Evolutionary conservation across 1,139 yeast species (phyloP), one percentile per base, ranked within the genome.

Genomic region (Meyerozyma sp.): DNA sequence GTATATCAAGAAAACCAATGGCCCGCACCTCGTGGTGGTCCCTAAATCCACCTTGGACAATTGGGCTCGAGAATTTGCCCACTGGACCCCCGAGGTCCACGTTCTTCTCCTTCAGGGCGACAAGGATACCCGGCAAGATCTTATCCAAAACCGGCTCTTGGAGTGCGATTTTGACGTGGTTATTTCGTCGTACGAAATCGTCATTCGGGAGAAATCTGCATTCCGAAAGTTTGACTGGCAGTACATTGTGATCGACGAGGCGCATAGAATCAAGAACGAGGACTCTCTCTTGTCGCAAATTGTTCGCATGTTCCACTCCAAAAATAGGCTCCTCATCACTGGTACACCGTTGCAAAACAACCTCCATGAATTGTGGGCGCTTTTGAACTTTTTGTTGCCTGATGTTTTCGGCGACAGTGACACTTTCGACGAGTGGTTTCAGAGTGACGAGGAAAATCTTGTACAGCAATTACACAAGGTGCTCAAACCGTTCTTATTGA

Each of bases 401-500:
- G 94, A 85, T 63, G 83, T 85, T 7, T 85, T 85, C 59, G 81
- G 87, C 3, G 91, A 84, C 55, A 76, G 84, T 11, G 87, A 75
- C 43, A 75, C 84, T 0, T 85, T 85, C 58, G 93, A 84, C 58
- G 82, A 76, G 46, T 85, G 91, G 93, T 84, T 84, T 55, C 66
- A 66, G 20, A 55, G 52, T 39, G 62, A 63, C 27, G 70, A 68
- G 29, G 77, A 77, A 51, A 72, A 73, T 21, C 84, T 91, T 4
- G 88, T 93, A 18, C 81, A 82, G 53, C 98, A 93, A 65, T 70
- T 93, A 41, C 98, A 91, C 66, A 84, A 90, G 54, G 96, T 93
- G 5, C 72, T 91, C 47, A 78, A 82, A 47, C 94, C 94, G 7
- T 85, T 85, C 56, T 66, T 85, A 39, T 67, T 85, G 49, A 76